Percentiles rank a stretch among this genome's conserved stretches.
These are phyloP conservation scores for Yueomyces sinensis DNA, from an alignment of 805 yeast genomes.

Conservation along the genomic window DNA sequence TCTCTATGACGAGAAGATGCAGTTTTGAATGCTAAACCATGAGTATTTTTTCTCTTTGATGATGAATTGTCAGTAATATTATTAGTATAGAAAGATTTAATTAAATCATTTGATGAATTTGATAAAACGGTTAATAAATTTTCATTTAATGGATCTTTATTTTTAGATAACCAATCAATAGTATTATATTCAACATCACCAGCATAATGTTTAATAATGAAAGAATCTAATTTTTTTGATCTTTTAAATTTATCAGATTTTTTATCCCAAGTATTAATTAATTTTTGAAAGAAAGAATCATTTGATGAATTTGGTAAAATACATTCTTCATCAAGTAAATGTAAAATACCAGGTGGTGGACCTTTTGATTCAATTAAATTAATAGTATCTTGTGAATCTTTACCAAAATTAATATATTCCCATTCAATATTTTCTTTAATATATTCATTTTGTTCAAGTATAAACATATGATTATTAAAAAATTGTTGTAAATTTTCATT, in stretches of 20 bases:
- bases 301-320: conserved; percentile 87
- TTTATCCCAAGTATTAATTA: conserved; percentile 50
- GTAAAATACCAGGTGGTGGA: conserved; percentile 67
- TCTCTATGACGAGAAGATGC: conserved; percentile 84
- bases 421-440: conserved; percentile 87
- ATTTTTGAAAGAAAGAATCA: conserved; percentile 65
- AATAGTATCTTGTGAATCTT: conserved; percentile 87
- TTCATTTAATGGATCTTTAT: conserved; percentile 84
- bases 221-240: conserved; percentile 64
- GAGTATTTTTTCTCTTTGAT: conserved; percentile 13
- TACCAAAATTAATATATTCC: conserved; percentile 93
- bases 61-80: conserved; percentile 1
- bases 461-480: conserved; percentile 95
- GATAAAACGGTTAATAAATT: conserved; percentile 50
- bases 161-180: conserved; percentile 88
- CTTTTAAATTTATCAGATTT: conserved; percentile 49
- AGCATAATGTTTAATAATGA: conserved; percentile 84
- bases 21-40: conserved; percentile 27
- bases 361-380: conserved; percentile 64
- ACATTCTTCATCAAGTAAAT: conserved; percentile 88
- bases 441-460: conserved; percentile 93
- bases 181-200: conserved; percentile 90
- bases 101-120: conserved; percentile 41
- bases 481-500: conserved; percentile 96
- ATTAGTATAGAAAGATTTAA: conserved; percentile 47